phyloP scores from a whole-genome alignment of 805 yeast genomes.

The Candida insectorum region DNA sequence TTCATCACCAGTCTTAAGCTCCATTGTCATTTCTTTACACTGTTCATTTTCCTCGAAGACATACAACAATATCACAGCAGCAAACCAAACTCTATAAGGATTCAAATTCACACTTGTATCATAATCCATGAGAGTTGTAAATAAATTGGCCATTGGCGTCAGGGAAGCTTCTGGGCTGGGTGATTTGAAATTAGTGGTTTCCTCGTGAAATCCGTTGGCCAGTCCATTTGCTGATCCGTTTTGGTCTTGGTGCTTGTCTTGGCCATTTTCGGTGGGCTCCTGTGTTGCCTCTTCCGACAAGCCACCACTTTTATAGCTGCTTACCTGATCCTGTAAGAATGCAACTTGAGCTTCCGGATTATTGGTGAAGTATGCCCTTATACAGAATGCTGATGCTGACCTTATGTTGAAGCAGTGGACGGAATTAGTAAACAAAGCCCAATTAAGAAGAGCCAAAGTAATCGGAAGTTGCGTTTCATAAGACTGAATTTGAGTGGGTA shows the following conservation, averaged over 20 bases:
- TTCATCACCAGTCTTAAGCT: conserved; percentile 55
- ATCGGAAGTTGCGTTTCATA: conserved; percentile 56
- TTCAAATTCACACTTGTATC: conserved; percentile 63
- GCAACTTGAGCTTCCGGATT: conserved; percentile 59
- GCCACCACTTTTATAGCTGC: conserved; percentile 31
- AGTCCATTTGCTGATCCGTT: conserved; percentile 1
- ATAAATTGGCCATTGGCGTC: conserved; percentile 55
- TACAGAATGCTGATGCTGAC: conserved; percentile 61
- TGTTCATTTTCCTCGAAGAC: conserved; percentile 56
- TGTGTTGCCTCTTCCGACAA: conserved; percentile 9
- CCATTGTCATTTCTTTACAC: conserved; percentile 45
- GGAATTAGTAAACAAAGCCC: conserved; percentile 79
- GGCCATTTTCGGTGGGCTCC: too few relatives aligned
- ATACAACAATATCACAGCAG: conserved; percentile 61
- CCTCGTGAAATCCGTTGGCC: background rate
- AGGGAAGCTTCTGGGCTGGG: background rate
- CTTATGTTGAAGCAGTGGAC: conserved; percentile 83
- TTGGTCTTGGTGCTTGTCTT: too few relatives aligned
- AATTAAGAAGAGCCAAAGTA: conserved; percentile 67
- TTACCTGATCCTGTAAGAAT: conserved; percentile 67
- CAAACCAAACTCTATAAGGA: conserved; percentile 87
- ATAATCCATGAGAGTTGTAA: conserved; percentile 69
- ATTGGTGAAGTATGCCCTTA: conserved; percentile 65
- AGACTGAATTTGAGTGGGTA: conserved; percentile 41
- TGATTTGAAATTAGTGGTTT: background rate